These are phyloP conservation scores for Cyclocybe cylindracea DNA, from an alignment of 768 basidiomycete genomes.

Conservation along the genomic window DNA sequence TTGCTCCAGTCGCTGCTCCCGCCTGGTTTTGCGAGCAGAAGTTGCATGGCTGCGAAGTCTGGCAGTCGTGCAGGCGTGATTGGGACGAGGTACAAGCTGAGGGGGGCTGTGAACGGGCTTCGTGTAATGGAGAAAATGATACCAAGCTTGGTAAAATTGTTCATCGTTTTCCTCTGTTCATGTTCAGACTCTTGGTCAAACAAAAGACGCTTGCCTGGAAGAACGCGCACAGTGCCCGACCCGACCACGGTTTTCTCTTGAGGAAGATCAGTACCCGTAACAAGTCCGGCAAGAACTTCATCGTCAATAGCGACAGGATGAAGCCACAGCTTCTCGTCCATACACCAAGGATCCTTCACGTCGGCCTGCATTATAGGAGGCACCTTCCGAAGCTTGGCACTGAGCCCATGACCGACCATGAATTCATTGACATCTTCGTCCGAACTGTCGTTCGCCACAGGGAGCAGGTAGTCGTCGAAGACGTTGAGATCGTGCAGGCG, in stretches of 20 bases:
- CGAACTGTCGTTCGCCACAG: conserved; percentile 49
- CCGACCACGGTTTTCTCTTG: conserved; percentile 42
- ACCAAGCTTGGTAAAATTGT: conserved; percentile 63
- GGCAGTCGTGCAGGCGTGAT: conserved; percentile 48
- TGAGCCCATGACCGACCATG: conserved; percentile 22
- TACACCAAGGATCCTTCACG: conserved; percentile 69
- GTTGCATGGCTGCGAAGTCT: conserved; percentile 60
- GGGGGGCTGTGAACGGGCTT: conserved; percentile 48
- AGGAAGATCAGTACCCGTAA: conserved; percentile 64
- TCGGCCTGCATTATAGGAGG: conserved; percentile 58
- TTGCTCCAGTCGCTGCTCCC: conserved; percentile 58
- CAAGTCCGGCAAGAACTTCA: conserved; percentile 53
- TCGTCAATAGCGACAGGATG: conserved; percentile 61
- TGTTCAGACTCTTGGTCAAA: conserved; percentile 49
- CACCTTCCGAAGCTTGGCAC: conserved; percentile 43
- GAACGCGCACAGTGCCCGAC: conserved; percentile 32
- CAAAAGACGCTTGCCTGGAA: conserved; percentile 31
- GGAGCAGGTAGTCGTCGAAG: conserved; percentile 82
- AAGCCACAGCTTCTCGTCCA: conserved; percentile 57
- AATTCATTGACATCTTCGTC: conserved; percentile 51
- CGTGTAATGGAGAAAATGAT: conserved; percentile 66
- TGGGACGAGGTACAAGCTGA: conserved; percentile 69
- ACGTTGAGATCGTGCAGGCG: conserved; percentile 68
- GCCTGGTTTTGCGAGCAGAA: conserved; percentile 46
- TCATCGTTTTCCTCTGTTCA: conserved; percentile 51